Percentiles rank a stretch among this genome's conserved stretches.
Evolutionary conservation across 2,329 filamentous ascomycete genomes (phyloP).

Genomic region (Rhynchosporium graminicola): DNA sequence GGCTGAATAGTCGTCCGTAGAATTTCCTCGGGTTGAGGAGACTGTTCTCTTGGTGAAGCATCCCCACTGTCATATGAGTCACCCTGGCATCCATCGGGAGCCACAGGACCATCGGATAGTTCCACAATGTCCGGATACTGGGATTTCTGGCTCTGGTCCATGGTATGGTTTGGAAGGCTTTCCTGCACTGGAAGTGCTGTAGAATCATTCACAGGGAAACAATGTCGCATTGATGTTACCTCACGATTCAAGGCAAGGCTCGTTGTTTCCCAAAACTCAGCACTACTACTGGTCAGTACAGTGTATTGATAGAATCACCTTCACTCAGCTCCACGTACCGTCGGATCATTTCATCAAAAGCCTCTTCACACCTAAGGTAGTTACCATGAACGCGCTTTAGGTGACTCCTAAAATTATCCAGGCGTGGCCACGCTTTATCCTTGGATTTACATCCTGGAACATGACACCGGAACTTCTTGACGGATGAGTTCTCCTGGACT

Average conservation of each 20-base stretch:
- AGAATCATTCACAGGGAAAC: conserved; percentile 15
- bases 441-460: conserved; percentile 56
- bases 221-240: conserved; percentile 6
- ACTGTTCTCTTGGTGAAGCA: conserved; percentile 19
- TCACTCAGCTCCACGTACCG: conserved; percentile 43
- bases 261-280: conserved; percentile 29
- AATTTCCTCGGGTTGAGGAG: conserved; percentile 20
- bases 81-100: conserved; percentile 25
- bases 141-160: conserved; percentile 22
- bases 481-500: conserved; percentile 47
- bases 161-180: conserved; percentile 3
- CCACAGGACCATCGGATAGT: conserved; percentile 23
- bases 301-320: background rate
- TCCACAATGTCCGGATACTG: conserved; percentile 31
- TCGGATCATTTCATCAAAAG: conserved; percentile 48
- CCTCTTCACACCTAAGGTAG: conserved; percentile 39
- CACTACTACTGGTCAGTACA: conserved; percentile 23
- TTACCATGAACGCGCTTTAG: conserved; percentile 65
- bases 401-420: conserved; percentile 87
- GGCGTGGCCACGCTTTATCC: conserved; percentile 73
- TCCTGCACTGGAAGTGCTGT: conserved; percentile 8
- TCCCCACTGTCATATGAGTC: conserved; percentile 19
- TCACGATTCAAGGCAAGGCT: conserved; percentile 23
- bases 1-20: conserved; percentile 32
- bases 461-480: conserved; percentile 61